These are phyloP conservation scores for Fomitopsis schrenkii DNA, from an alignment of 1,284 basidiomycete species.

Conservation along the genomic window DNA sequence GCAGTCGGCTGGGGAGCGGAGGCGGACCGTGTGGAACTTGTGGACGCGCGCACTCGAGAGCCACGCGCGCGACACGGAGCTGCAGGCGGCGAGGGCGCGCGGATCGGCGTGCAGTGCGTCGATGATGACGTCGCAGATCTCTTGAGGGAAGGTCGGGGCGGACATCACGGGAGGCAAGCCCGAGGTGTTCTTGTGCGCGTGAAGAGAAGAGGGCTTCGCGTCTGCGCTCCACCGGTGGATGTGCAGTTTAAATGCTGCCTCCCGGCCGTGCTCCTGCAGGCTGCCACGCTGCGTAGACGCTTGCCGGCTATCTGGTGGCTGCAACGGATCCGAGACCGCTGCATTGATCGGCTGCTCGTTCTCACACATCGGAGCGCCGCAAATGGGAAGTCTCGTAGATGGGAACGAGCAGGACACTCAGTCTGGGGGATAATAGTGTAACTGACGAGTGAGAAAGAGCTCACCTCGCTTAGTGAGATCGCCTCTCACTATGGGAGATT, in stretches of 20 bases:
- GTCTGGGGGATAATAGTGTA: neutral
- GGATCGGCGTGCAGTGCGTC: slow-evolving; percentile 17
- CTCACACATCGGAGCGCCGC: neutral
- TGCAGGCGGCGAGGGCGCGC: slow-evolving; percentile 13
- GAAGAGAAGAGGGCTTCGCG: too few species aligned
- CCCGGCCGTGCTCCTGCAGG: neutral
- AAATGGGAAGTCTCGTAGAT: neutral
- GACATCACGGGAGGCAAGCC: neutral
- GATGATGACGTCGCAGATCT: slow-evolving; percentile 18
- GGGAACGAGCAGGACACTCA: neutral
- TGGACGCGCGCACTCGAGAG: slow-evolving; percentile 27
- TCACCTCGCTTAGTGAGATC: too few species aligned
- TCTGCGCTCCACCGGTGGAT: neutral
- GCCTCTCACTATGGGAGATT: too few species aligned
- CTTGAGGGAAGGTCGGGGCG: slow-evolving; percentile 9
- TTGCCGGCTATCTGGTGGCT: too few species aligned
- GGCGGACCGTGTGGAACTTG: slow-evolving; percentile 16
- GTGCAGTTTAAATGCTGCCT: neutral
- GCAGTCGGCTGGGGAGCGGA: neutral
- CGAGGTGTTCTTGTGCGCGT: too few species aligned
- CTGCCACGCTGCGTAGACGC: neutral
- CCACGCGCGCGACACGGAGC: slow-evolving; percentile 8
- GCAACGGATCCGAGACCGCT: too few species aligned
- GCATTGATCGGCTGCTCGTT: neutral
- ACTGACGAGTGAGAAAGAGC: too few species aligned